phyloP scores from a whole-genome alignment of 2,329 filamentous ascomycete genomes.

The Ophiognomonia clavigignenti-juglandacearum region DNA sequence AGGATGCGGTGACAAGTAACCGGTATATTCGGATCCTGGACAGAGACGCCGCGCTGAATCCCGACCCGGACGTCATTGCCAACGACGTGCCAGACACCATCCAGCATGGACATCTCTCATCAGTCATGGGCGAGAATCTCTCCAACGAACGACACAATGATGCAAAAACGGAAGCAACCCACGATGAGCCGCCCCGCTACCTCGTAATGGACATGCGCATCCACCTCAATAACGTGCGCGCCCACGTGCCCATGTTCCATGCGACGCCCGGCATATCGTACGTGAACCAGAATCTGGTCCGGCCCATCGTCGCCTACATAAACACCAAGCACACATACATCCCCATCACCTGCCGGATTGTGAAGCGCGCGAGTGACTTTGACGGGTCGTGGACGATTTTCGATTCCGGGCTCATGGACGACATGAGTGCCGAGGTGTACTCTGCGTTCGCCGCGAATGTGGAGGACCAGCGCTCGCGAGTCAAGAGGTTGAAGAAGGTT shows the following conservation, averaged over 20 bases:
- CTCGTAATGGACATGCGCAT: conserved; percentile 93
- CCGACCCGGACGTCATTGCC: conserved; percentile 18
- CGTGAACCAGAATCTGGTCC: conserved; percentile 89
- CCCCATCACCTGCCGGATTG: conserved; percentile 87
- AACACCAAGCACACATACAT: conserved; percentile 95
- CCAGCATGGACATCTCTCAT: conserved; percentile 10
- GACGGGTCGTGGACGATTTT: conserved; percentile 94
- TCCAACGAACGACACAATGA: conserved; percentile 3
- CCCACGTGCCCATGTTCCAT: conserved; percentile 80
- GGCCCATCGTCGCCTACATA: conserved; percentile 97
- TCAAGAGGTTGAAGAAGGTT: conserved; percentile 82
- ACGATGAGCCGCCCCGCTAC: conserved; percentile 65
- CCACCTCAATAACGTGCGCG: conserved; percentile 90
- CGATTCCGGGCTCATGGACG: conserved; percentile 90
- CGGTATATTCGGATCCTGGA: conserved; percentile 58
- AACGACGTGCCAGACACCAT: conserved; percentile 10
- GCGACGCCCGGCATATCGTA: conserved; percentile 80
- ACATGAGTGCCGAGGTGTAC: conserved; percentile 89
- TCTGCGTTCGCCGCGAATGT: conserved; percentile 90
- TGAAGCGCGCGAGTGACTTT: conserved; percentile 85
- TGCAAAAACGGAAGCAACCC: conserved; percentile 10
- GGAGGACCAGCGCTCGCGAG: conserved; percentile 79
- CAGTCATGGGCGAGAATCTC: conserved; percentile 2
- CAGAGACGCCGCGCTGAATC: conserved; percentile 29
- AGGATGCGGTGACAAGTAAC: conserved; percentile 83